phyloP scores from a whole-genome alignment of 2,329 filamentous ascomycete genomes.

The Phyllosticta citriasiana region DNA sequence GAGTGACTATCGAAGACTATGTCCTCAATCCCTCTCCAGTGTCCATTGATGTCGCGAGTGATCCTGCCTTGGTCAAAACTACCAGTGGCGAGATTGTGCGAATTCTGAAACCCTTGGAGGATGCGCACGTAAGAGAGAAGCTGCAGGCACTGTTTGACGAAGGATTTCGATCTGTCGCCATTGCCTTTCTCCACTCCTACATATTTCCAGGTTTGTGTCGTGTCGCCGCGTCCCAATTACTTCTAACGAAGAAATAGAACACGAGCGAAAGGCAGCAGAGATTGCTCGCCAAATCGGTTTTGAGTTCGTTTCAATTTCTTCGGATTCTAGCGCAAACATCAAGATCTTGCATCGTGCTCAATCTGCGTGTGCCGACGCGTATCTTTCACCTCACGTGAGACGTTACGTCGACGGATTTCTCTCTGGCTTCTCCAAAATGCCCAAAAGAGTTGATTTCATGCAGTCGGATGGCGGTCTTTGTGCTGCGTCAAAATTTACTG shows the following conservation, averaged over 20 bases:
- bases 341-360: conserved; percentile 17
- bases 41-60: conserved; percentile 6
- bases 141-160: conserved; percentile 20
- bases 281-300: conserved; percentile 22
- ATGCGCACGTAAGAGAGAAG: conserved; percentile 3
- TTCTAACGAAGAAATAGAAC: conserved; percentile 11
- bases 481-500: conserved; percentile 19
- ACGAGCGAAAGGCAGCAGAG: conserved; percentile 19
- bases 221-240: too few species aligned
- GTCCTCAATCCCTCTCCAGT: conserved; percentile 14
- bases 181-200: conserved; percentile 26
- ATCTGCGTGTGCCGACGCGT: conserved; percentile 20
- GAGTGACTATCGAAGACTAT: conserved; percentile 17
- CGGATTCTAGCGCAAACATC: conserved; percentile 17
- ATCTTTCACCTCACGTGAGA: conserved; percentile 18
- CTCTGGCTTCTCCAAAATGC: conserved; percentile 16
- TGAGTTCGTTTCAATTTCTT: conserved; percentile 18
- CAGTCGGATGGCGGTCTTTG: conserved; percentile 24
- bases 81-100: conserved; percentile 15
- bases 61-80: conserved; percentile 12
- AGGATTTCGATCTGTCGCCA: conserved; percentile 27
- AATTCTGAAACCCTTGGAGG: conserved; percentile 12
- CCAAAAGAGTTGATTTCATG: conserved; percentile 26
- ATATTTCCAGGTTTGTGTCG: conserved; percentile 16
- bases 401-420: conserved; percentile 18